Evolutionary conservation across 371 early-diverging fungal species (phyloP).

Genomic region (Choanephora cucurbitarum): DNA sequence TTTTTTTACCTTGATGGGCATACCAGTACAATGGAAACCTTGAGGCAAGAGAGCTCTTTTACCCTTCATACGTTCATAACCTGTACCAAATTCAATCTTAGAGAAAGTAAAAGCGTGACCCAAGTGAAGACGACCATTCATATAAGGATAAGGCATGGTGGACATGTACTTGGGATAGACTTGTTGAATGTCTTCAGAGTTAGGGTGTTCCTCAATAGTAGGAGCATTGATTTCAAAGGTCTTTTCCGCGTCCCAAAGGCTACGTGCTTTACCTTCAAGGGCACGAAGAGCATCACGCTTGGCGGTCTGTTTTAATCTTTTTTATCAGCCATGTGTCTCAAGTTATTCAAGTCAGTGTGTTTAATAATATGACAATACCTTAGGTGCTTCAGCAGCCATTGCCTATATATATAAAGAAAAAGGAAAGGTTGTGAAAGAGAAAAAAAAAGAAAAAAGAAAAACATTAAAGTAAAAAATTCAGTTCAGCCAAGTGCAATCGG

Average conservation of each 20-base stretch:
- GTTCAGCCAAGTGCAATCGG: not conserved
- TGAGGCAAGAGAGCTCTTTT: slow-evolving; percentile 97
- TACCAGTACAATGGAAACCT: slow-evolving; percentile 99
- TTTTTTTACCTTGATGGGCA: slow-evolving; percentile 96
- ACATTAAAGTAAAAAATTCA: not conserved
- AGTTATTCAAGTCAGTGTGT: not conserved
- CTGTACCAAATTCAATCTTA: slow-evolving; percentile 96
- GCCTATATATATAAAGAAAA: not conserved
- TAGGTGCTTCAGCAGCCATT: slow-evolving; percentile 36
- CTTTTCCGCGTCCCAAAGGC: slow-evolving; percentile 77
- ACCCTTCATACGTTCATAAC: slow-evolving; percentile 95
- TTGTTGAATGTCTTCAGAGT: slow-evolving; percentile 59
- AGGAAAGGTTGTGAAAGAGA: slow-evolving; percentile 2
- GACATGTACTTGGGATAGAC: slow-evolving; percentile 92
- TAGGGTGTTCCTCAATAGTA: slow-evolving; percentile 61
- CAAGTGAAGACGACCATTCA: slow-evolving; percentile 99
- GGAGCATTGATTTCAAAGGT: slow-evolving; percentile 91
- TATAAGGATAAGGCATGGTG: slow-evolving; percentile 99
- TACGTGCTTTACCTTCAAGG: slow-evolving; percentile 79
- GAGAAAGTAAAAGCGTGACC: slow-evolving; percentile 99
- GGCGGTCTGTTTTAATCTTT: slow-evolving; percentile 54
- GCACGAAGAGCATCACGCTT: slow-evolving; percentile 85
- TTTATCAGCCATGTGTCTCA: no score
- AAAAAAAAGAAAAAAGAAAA: slow-evolving; percentile 16
- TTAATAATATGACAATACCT: slow-evolving; percentile 17